Base-by-base conservation (phyloP, 2,329 filamentous ascomycete genomes). In the Leptosphaerulina australis region DNA sequence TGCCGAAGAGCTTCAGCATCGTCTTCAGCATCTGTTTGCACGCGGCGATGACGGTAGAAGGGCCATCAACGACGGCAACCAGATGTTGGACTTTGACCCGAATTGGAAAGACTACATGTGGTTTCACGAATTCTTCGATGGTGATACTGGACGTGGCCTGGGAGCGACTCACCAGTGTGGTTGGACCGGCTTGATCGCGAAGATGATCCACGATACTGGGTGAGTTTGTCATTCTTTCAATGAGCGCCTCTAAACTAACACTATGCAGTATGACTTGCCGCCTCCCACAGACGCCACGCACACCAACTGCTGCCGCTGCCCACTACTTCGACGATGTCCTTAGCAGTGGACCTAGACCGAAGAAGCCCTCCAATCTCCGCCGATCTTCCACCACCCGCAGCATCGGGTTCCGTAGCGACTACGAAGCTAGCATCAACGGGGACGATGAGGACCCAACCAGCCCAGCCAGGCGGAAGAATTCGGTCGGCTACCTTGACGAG, bases 41-140 rank as follows among this genome's bases (percentile, higher is more conserved):
- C 84, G 90, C 33, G 87, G 86, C 55, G 88, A 96, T 64, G 85
- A 95, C 58, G 92, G 92, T 43, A 86, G 90, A 53, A 87, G 94
- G 58, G 93, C 91, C 58, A 88, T 96, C 78, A 95, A 97, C 66
- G 87, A 83, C 47, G 88, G 90, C 14, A 91, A 88, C 61, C 87
- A 97, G 63, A 82, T 87, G 59, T 85, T 97, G 24, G 91, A 97
- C 75, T 96, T 89, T 67, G 91, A 97, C 68, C 87, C 90, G 18
- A 80, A 96, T 73, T 97, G 93, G 93, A 93, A 88, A 72, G 92
- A 95, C 66, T 85, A 92, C 66, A 79, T 97, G 64, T 97, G 91
- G 90, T 97, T 96, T 81, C 88, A 96, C 70, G 93, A 97, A 72
- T 97, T 95, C 80, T 97, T 97, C 69, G 93, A 97, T 68, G 93